Evolutionary conservation across 352 stramenopile genomes (phyloP).

Genomic region (Peronospora belbahrii): DNA sequence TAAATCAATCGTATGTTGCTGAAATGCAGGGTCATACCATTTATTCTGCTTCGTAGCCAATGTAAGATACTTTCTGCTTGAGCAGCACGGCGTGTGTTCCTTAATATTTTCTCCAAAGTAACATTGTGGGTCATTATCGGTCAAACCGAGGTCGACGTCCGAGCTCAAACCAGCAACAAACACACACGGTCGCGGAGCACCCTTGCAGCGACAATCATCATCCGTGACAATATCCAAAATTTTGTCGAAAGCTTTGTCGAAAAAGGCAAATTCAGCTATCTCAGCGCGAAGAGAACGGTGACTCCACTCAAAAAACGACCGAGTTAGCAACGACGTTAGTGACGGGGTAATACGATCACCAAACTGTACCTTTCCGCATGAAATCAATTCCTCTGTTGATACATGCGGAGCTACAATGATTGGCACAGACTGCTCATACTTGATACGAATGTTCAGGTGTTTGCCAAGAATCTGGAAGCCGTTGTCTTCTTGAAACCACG

Average conservation of each 20-base stretch:
- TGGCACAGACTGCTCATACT: conserved; percentile 20
- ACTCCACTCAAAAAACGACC: conserved; percentile 19
- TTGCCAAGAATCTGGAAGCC: conserved; percentile 36
- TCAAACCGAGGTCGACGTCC: conserved; percentile 26
- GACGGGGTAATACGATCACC: conserved; percentile 17
- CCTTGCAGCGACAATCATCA: conserved; percentile 35
- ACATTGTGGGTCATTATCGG: conserved; percentile 17
- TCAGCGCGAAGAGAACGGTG: conserved; percentile 18
- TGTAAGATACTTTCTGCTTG: conserved; percentile 38
- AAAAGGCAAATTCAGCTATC: conserved; percentile 9
- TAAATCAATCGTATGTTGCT: conserved; percentile 33
- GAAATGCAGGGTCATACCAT: conserved; percentile 36
- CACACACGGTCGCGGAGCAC: conserved; percentile 32
- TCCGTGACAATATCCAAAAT: conserved; percentile 22
- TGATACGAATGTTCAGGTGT: conserved; percentile 35
- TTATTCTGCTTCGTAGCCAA: conserved; percentile 39
- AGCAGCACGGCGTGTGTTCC: conserved; percentile 54
- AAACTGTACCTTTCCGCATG: conserved; percentile 21
- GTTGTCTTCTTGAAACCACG: conserved; percentile 17
- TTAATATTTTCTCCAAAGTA: conserved; percentile 45
- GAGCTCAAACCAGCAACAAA: conserved; percentile 50
- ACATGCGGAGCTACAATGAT: conserved; percentile 15
- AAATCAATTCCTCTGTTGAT: conserved; percentile 5
- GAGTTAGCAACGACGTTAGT: conserved; percentile 13
- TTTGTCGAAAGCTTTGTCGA: conserved; percentile 11